Evolutionary conservation across 1,284 basidiomycete species (phyloP).

Genomic region (Omphalotus olearius): DNA sequence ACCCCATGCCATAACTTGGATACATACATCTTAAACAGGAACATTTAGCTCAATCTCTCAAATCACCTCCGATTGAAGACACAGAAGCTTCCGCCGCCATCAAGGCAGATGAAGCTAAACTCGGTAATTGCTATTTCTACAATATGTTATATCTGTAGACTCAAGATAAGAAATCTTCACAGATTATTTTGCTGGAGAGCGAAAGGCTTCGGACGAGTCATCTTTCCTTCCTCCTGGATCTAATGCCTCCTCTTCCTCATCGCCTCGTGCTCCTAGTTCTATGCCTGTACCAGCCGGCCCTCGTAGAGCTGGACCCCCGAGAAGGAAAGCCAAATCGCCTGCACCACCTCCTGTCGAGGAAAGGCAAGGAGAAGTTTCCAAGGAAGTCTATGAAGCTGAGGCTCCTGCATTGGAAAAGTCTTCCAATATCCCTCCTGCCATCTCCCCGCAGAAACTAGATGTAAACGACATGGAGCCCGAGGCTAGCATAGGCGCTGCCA

Average conservation of each 20-base stretch:
- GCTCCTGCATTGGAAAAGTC: not conserved
- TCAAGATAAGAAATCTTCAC: not conserved
- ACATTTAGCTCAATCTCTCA: slow-evolving; percentile 1
- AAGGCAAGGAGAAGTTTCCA: not conserved
- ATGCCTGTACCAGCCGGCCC: slow-evolving; percentile 77
- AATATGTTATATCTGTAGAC: not conserved
- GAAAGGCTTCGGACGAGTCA: slow-evolving; percentile 20
- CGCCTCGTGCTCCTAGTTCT: slow-evolving; percentile 35
- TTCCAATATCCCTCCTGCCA: no score
- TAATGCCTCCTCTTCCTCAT: slow-evolving; percentile 22
- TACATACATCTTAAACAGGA: not conserved
- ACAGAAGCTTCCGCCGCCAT: not conserved
- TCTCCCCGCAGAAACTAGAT: no score
- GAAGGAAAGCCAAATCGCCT: slow-evolving; percentile 54
- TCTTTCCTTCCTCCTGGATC: slow-evolving; percentile 34
- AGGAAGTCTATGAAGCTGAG: not conserved
- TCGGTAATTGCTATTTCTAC: slow-evolving; percentile 6
- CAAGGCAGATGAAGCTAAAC: slow-evolving; percentile 11
- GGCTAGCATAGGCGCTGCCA: not conserved
- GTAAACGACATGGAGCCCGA: not conserved
- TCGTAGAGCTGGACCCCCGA: slow-evolving; percentile 62
- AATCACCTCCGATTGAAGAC: slow-evolving; percentile 4
- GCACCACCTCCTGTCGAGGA: slow-evolving; percentile 22
- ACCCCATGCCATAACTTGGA: not conserved
- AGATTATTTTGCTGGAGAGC: slow-evolving; percentile 5